These are phyloP conservation scores for Sphaerulina musiva DNA, from an alignment of 2,329 filamentous ascomycete genomes.

Conservation along the genomic window DNA sequence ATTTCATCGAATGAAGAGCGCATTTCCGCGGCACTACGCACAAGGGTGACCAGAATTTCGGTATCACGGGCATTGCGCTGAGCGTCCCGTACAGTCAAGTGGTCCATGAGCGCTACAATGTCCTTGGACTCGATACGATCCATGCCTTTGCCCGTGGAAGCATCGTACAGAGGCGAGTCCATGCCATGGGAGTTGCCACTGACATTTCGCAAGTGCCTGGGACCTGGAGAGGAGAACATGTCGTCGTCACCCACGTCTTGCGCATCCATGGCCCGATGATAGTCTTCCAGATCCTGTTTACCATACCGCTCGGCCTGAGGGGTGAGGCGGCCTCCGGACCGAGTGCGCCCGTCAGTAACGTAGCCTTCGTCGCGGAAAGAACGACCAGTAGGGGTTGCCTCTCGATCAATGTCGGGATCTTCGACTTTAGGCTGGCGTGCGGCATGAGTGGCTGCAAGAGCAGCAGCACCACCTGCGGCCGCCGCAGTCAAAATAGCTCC, in stretches of 20 bases:
- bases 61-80: conserved; percentile 94
- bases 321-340: conserved; percentile 41
- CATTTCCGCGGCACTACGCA: conserved; percentile 93
- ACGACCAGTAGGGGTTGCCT: conserved; percentile 46
- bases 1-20: conserved; percentile 92
- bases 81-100: conserved; percentile 92
- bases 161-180: conserved; percentile 82
- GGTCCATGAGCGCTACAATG: conserved; percentile 95
- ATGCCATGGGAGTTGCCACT: conserved; percentile 92
- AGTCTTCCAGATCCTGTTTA: conserved; percentile 52
- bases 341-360: conserved; percentile 63
- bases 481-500: conserved; percentile 21
- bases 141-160: conserved; percentile 76
- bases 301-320: conserved; percentile 43
- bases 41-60: conserved; percentile 88
- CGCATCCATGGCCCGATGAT: conserved; percentile 46
- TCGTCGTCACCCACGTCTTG: conserved; percentile 46
- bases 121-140: conserved; percentile 94
- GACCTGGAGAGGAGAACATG: conserved; percentile 52
- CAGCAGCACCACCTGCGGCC: conserved; percentile 27
- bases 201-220: conserved; percentile 58
- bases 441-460: conserved; percentile 20
- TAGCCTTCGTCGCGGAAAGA: conserved; percentile 80
- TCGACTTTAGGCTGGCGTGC: conserved; percentile 36
- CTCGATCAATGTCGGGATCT: conserved; percentile 19